phyloP scores from a whole-genome alignment of 1,139 yeast genomes.

The Pichia sp. region DNA sequence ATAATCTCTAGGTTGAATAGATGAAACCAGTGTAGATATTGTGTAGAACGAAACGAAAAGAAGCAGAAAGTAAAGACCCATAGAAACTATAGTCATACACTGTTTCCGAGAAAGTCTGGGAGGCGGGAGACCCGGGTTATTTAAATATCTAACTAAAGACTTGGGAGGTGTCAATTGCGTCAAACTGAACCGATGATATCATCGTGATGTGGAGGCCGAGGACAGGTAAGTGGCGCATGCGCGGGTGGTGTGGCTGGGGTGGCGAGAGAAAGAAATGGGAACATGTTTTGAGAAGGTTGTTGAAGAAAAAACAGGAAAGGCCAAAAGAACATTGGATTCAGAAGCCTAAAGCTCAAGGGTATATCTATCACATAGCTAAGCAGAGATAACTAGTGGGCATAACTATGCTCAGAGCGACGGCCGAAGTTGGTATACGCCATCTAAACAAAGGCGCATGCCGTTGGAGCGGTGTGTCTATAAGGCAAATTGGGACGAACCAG shows the following conservation, averaged over 20 bases:
- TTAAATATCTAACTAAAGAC: too few species aligned
- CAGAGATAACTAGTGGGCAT: background rate
- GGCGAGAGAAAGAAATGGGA: background rate
- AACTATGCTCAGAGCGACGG: background rate
- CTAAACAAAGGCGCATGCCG: background rate
- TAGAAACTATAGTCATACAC: too few species aligned
- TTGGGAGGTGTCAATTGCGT: background rate
- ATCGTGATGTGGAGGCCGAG: background rate
- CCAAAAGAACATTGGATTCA: too few species aligned
- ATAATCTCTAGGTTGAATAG: too few species aligned
- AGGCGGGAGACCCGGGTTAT: too few species aligned
- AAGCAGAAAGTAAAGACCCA: too few species aligned
- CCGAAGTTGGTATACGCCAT: background rate
- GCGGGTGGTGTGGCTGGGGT: conserved; percentile 3
- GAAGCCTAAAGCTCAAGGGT: too few species aligned
- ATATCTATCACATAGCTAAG: too few species aligned
- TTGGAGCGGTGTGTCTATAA: conserved; percentile 1
- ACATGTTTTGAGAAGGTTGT: background rate
- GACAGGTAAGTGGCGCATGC: background rate
- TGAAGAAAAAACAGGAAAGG: background rate
- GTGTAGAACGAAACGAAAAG: too few species aligned
- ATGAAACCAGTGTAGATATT: too few species aligned
- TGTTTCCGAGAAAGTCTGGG: too few species aligned
- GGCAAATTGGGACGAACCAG: conserved; percentile 8
- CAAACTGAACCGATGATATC: background rate